Conservation (phyloP, 495 filamentous ascomycete genomes). For the Stereocaulon alpinum region DNA sequence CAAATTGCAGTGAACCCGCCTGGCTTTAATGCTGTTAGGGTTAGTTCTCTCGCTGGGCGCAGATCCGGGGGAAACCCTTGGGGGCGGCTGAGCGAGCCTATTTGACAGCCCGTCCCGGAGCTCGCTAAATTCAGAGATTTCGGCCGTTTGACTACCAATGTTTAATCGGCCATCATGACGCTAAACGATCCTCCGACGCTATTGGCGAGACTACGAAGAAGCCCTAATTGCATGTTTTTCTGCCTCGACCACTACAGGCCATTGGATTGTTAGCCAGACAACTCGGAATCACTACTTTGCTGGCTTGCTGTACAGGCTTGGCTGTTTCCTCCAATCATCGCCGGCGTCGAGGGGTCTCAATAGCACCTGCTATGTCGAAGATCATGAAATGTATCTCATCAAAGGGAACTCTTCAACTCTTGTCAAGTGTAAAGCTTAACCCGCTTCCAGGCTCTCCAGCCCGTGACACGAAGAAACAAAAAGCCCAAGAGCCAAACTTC, state of each 20-base stretch:
- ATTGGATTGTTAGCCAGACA: neutral
- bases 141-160: neutral
- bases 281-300: neutral
- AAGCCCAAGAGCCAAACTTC: neutral
- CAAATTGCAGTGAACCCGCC: neutral
- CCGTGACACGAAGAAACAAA: neutral
- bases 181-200: neutral
- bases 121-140: neutral
- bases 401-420: too few species aligned
- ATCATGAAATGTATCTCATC: too few species aligned
- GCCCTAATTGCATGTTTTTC: neutral
- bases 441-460: neutral
- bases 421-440: too few species aligned
- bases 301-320: neutral
- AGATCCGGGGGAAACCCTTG: slow-evolving; percentile 2
- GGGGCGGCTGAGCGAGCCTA: slow-evolving; percentile 18
- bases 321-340: too few species aligned
- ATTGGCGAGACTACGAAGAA: neutral
- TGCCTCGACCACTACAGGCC: neutral
- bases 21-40: neutral
- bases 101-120: neutral
- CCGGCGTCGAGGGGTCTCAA: too few species aligned
- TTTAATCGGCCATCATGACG: neutral
- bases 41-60: neutral
- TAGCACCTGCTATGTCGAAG: too few species aligned